Evolutionary conservation across 192 early-diverging fungal genomes (phyloP).

Genomic region (Coemansia asiatica): DNA sequence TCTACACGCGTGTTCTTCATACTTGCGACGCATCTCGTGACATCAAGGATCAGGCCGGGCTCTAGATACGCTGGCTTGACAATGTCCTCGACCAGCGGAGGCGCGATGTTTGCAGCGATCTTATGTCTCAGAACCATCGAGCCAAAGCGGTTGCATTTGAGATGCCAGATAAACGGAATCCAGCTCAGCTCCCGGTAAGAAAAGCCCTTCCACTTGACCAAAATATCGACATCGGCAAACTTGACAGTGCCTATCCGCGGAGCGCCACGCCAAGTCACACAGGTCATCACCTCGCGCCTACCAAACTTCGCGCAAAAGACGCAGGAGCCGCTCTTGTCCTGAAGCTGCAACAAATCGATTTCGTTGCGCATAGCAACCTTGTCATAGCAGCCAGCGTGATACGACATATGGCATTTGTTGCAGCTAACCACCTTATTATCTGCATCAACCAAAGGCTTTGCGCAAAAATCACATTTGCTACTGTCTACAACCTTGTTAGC

Average conservation of each 20-base stretch:
- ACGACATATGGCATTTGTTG: neutral
- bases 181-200: slow-evolving; percentile 2
- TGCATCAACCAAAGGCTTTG: neutral
- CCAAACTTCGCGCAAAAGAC: neutral
- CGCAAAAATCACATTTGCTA: neutral
- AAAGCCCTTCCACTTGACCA: slow-evolving; percentile 6
- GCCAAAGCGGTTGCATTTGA: neutral
- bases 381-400: neutral
- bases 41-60: neutral
- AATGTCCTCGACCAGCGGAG: neutral
- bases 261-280: neutral
- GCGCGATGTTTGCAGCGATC: neutral
- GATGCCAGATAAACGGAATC: slow-evolving; percentile 8
- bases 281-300: neutral
- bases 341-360: neutral
- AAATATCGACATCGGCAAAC: slow-evolving; percentile 1
- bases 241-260: neutral
- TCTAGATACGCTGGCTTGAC: neutral
- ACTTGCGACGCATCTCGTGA: neutral
- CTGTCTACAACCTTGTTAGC: neutral
- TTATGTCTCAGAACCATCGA: neutral
- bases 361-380: neutral
- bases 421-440: neutral
- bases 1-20: neutral
- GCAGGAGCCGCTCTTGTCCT: neutral